Evolutionary conservation across 2,329 filamentous ascomycete genomes (phyloP), one percentile per base, ranked within the genome.

Genomic region (Stachybotrys elegans): DNA sequence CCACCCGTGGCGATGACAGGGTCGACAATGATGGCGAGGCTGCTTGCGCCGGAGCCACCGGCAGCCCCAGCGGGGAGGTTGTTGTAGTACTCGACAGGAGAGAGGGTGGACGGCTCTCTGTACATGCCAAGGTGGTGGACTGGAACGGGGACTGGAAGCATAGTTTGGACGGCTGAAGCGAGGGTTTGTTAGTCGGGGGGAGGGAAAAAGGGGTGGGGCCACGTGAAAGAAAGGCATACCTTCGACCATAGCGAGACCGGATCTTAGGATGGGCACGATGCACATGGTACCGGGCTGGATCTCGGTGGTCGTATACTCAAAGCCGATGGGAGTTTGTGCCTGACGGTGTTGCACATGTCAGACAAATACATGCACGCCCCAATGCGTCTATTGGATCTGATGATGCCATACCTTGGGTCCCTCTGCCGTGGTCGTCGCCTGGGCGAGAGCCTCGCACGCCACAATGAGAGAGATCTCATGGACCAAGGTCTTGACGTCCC

Each of bases 21-120:
- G 61, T 97, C 92, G 39, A 95, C 79, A 43, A 96, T 72, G 59
- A 96, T 86, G 47, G 90, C 90, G 12, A 95, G 73, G 47, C 64
- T 72, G 36, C 69, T 69, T 35, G 68, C 57, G 40, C 41, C 60
- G 25, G 66, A 61, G 49, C 69, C 69, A 37, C 58, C 57, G 31
- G 61, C 53, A 36, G 66, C 52, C 40, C 61, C 44, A 55, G 72
- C 59, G 27, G 90, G 90, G 17, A 96, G 83, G 67, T 95, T 95
- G 75, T 96, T 96, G 78, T 96, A 96, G 78, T 96, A 95, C 69
- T 95, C 91, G 46, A 96, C 91, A 4, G 91, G 89, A 57, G 89
- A 82, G 45, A 96, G 83, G 36, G 88, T 92, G 45, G 81, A 81
- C 48, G 86, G 88, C 63, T 96, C 91, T 60, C 91, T 88, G 75